Percentiles rank a stretch among this genome's conserved stretches.
phyloP scores from a whole-genome alignment of 768 basidiomycete genomes.

The Gloeopeniophorella convolvens region DNA sequence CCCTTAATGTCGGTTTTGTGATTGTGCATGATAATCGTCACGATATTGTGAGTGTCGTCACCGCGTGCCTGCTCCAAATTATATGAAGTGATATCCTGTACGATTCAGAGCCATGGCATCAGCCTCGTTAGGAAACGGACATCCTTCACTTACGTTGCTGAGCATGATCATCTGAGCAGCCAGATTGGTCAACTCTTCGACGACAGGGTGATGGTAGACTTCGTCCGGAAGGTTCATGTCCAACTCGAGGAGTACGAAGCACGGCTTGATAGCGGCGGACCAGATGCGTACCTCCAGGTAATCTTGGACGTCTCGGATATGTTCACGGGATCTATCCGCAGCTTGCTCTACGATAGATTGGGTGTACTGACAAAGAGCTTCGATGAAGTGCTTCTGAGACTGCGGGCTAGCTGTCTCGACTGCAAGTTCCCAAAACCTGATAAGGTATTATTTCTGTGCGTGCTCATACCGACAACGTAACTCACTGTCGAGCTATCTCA shows the following conservation, averaged over 20 bases:
- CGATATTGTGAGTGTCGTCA: constrained; percentile 32
- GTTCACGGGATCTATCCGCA: not conserved
- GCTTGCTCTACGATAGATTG: not conserved
- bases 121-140: not conserved
- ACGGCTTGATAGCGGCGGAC: not conserved
- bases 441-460: too few species aligned
- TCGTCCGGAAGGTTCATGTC: constrained; percentile 2
- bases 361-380: not conserved
- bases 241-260: not conserved
- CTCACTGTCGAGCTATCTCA: not conserved
- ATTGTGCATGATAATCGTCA: constrained; percentile 38
- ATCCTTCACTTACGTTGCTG: not conserved
- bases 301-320: not conserved
- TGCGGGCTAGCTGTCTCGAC: constrained; percentile 1
- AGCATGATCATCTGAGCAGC: not conserved
- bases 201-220: not conserved
- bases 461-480: too few species aligned
- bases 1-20: constrained; percentile 26
- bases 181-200: not conserved
- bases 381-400: constrained; percentile 6
- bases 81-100: constrained; percentile 25
- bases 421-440: constrained; percentile 14
- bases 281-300: not conserved
- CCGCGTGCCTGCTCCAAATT: constrained; percentile 29
- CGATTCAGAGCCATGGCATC: not conserved